Evolutionary conservation across 2,329 filamentous ascomycete species (phyloP).

Genomic region (Nemania sp.): DNA sequence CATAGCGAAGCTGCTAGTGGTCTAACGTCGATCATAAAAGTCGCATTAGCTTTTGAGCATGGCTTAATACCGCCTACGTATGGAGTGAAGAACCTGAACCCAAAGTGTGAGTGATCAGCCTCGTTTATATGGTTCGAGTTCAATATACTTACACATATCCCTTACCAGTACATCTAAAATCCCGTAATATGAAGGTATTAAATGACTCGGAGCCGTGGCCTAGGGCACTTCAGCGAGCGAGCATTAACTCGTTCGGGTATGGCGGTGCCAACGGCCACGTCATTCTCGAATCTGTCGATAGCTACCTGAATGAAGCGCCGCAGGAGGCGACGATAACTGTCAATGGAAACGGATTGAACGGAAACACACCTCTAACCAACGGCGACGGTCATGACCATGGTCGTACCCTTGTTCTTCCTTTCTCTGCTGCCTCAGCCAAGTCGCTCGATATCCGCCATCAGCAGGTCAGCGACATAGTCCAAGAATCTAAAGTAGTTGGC

Average conservation of each 20-base stretch:
- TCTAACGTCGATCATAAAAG: slow-evolving; percentile 40
- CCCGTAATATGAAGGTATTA: neutral
- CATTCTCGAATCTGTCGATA: neutral
- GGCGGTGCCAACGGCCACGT: slow-evolving; percentile 20
- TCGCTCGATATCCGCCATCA: neutral
- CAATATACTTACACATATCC: neutral
- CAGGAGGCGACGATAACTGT: neutral
- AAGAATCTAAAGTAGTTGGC: neutral
- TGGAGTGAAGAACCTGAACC: slow-evolving; percentile 6
- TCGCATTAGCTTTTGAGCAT: slow-evolving; percentile 33
- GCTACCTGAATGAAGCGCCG: neutral
- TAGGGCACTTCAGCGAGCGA: neutral
- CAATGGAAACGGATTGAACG: neutral
- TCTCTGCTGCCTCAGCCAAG: slow-evolving; percentile 7
- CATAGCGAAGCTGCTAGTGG: slow-evolving; percentile 42
- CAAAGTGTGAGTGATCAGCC: neutral
- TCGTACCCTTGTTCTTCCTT: neutral
- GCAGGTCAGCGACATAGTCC: neutral
- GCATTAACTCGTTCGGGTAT: slow-evolving; percentile 25
- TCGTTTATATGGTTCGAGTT: neutral
- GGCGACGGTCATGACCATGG: too few relatives aligned
- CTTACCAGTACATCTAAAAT: neutral
- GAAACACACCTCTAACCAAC: neutral
- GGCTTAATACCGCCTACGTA: slow-evolving; percentile 34
- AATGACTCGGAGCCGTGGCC: neutral